Conservation (phyloP, 2,329 filamentous ascomycete genomes). For the Gnomoniopsis sp. region DNA sequence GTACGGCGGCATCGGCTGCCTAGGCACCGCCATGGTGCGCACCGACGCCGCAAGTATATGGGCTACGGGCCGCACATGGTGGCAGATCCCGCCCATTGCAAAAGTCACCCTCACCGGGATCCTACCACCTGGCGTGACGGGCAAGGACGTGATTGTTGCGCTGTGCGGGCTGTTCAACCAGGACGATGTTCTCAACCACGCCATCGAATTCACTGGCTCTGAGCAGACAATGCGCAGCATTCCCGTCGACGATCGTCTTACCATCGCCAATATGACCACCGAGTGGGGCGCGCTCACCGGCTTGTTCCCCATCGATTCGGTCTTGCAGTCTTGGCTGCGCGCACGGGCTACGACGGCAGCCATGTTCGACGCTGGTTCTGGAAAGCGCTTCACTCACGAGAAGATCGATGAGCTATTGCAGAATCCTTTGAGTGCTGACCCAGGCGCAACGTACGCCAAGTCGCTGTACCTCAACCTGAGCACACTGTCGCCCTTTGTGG, state of each 20-base stretch:
- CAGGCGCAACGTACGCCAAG: constrained; percentile 79
- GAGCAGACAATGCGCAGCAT: constrained; percentile 73
- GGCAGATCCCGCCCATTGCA: constrained; percentile 80
- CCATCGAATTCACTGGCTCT: constrained; percentile 81
- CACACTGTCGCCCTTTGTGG: constrained; percentile 77
- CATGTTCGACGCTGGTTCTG: constrained; percentile 62
- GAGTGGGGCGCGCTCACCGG: constrained; percentile 60
- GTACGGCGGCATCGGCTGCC: constrained; percentile 75
- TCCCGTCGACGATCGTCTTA: constrained; percentile 68
- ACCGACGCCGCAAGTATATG: constrained; percentile 86
- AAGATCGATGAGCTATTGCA: constrained; percentile 68
- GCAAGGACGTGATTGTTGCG: constrained; percentile 91
- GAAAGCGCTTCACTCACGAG: constrained; percentile 66
- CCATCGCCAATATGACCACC: constrained; percentile 77
- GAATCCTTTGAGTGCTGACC: constrained; percentile 67
- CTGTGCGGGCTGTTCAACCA: constrained; percentile 83
- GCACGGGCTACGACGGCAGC: constrained; percentile 67
- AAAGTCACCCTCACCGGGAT: constrained; percentile 74
- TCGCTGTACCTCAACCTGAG: constrained; percentile 77
- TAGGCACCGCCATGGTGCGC: constrained; percentile 79
- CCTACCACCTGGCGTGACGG: constrained; percentile 76
- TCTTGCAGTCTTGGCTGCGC: constrained; percentile 58
- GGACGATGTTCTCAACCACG: constrained; percentile 87
- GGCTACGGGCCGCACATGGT: constrained; percentile 83
- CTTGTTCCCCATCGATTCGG: constrained; percentile 4